These are phyloP conservation scores for Phytophthora vignae DNA, from an alignment of 352 stramenopile genomes.

Conservation along the genomic window DNA sequence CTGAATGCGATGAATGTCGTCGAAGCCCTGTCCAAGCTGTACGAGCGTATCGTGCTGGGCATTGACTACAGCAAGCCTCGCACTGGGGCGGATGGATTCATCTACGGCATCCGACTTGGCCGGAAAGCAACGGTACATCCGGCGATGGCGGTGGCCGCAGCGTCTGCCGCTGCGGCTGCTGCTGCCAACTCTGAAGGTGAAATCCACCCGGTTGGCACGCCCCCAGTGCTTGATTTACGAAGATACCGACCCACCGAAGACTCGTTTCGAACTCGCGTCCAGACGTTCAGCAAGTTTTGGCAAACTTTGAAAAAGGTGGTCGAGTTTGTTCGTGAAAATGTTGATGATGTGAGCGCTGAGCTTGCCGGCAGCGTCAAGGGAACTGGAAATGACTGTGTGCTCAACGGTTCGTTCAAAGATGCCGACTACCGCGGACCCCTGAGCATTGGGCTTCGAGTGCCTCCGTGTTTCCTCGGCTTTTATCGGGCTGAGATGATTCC, in stretches of 20 bases:
- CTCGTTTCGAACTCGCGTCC: slow-evolving; percentile 53
- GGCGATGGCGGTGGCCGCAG: slow-evolving; percentile 37
- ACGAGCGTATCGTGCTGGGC: slow-evolving; percentile 67
- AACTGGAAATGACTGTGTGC: slow-evolving; percentile 57
- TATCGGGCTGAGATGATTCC: slow-evolving; percentile 63
- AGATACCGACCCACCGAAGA: slow-evolving; percentile 55
- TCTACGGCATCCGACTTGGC: slow-evolving; percentile 81
- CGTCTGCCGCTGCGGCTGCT: slow-evolving; percentile 34
- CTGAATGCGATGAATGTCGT: slow-evolving; percentile 66
- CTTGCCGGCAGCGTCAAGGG: slow-evolving; percentile 57
- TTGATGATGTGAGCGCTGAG: slow-evolving; percentile 63
- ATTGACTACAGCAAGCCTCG: slow-evolving; percentile 72
- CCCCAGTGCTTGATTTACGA: slow-evolving; percentile 52
- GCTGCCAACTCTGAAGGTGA: slow-evolving; percentile 24
- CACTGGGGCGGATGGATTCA: slow-evolving; percentile 50
- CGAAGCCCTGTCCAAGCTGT: slow-evolving; percentile 66
- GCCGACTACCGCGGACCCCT: slow-evolving; percentile 63
- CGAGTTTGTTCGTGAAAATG: slow-evolving; percentile 65
- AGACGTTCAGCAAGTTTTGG: slow-evolving; percentile 71
- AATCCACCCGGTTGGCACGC: slow-evolving; percentile 20
- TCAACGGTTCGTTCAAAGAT: slow-evolving; percentile 70
- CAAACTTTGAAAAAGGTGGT: slow-evolving; percentile 57
- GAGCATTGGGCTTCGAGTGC: slow-evolving; percentile 54
- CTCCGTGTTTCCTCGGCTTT: slow-evolving; percentile 64
- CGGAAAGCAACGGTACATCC: slow-evolving; percentile 55